Percentiles rank a stretch among this genome's conserved stretches.
phyloP scores from a whole-genome alignment of 129 eudicot genomes.

The sunflower (Helianthus annuus) region DNA sequence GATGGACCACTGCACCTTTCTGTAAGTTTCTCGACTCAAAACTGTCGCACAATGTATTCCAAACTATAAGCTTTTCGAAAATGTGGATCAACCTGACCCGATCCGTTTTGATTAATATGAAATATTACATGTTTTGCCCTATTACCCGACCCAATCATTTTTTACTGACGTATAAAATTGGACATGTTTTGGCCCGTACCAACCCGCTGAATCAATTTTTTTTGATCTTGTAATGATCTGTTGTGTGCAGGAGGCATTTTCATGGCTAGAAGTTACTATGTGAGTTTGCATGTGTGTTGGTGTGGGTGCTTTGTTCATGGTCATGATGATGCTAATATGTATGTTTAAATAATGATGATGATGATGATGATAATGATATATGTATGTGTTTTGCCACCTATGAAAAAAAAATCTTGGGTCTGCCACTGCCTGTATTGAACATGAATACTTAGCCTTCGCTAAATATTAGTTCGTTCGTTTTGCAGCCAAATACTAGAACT shows the following conservation, averaged over 20 bases:
- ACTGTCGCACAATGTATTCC: neutral
- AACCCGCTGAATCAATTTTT: neutral
- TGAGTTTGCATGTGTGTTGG: slow-evolving; percentile 11
- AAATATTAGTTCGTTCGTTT: no score
- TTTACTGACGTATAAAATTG: no score
- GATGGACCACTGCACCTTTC: slow-evolving; percentile 68
- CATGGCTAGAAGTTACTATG: slow-evolving; percentile 15
- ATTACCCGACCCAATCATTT: no score
- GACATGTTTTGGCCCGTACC: no score
- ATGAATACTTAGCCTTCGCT: no score
- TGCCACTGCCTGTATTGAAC: no score
- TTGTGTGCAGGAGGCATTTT: slow-evolving; percentile 22
- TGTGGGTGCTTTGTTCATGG: slow-evolving; percentile 8
- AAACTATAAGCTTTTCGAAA: neutral
- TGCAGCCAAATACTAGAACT: no score
- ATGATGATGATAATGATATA: slow-evolving; percentile 6
- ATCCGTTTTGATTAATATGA: no score
- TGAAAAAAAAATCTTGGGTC: no score
- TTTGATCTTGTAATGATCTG: neutral
- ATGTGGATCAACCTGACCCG: neutral
- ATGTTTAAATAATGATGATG: slow-evolving; percentile 18
- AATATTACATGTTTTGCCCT: no score
- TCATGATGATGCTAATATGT: slow-evolving; percentile 30
- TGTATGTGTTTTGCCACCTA: neutral
- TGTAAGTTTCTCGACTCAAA: slow-evolving; percentile 53